Percentiles rank a stretch among this genome's conserved stretches.
phyloP scores from a whole-genome alignment of 345 rosid genomes.

The Gynandropsis gynandra region DNA sequence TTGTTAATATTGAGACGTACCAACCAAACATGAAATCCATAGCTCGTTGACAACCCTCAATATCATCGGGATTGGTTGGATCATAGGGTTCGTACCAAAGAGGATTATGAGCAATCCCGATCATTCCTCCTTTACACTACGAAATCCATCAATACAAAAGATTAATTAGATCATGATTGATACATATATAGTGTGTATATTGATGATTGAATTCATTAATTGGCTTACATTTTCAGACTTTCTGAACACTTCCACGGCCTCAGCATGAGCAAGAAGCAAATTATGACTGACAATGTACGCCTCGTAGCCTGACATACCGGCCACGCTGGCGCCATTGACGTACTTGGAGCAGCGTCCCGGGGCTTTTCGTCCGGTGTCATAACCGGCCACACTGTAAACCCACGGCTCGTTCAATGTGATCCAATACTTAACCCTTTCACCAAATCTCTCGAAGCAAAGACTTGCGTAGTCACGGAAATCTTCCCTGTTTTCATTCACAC shows the following conservation, averaged over 20 bases:
- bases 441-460: slow-evolving; percentile 39
- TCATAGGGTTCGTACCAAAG: slow-evolving; percentile 33
- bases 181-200: too few relatives aligned
- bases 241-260: slow-evolving; percentile 29
- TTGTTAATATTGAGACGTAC: too few relatives aligned
- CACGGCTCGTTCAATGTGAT: slow-evolving; percentile 44
- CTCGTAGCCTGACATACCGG: slow-evolving; percentile 32
- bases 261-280: slow-evolving; percentile 30
- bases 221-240: slow-evolving; percentile 29
- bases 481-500: slow-evolving; percentile 35
- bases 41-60: slow-evolving; percentile 27
- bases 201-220: not conserved
- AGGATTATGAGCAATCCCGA: slow-evolving; percentile 29
- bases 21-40: slow-evolving; percentile 36
- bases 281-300: slow-evolving; percentile 31
- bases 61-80: slow-evolving; percentile 21
- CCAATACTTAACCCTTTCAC: slow-evolving; percentile 49
- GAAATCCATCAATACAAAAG: too few relatives aligned
- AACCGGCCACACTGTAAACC: slow-evolving; percentile 28
- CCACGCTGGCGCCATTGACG: slow-evolving; percentile 25
- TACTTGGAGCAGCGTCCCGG: slow-evolving; percentile 34
- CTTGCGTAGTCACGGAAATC: slow-evolving; percentile 40
- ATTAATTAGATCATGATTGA: too few relatives aligned
- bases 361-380: slow-evolving; percentile 29
- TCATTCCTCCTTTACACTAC: slow-evolving; percentile 25